phyloP scores from a whole-genome alignment of 805 yeast genomes.

The Wickerhamiella galacta region DNA sequence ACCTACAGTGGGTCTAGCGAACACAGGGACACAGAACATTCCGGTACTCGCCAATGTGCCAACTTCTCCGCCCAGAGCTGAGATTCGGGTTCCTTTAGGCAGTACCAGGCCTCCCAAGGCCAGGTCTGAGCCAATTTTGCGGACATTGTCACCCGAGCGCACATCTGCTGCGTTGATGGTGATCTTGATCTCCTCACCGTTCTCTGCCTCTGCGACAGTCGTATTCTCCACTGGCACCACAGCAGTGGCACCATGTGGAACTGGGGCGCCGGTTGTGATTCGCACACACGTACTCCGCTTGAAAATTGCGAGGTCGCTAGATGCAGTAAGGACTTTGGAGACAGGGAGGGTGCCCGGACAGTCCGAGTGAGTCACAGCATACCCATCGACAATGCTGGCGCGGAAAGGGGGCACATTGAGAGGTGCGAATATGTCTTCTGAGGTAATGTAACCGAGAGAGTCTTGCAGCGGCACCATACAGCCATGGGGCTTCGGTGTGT shows the following conservation, averaged over 20 bases:
- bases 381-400: conserved; percentile 43
- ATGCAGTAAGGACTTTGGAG: conserved; percentile 10
- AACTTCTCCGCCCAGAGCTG: conserved; percentile 33
- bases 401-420: conserved; percentile 31
- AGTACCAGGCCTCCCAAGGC: conserved; percentile 25
- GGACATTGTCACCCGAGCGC: conserved; percentile 28
- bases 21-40: conserved; percentile 24
- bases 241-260: conserved; percentile 37
- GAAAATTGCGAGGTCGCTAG: conserved; percentile 20
- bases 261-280: conserved; percentile 41
- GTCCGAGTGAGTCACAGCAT: conserved; percentile 31
- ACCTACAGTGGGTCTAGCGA: conserved; percentile 29
- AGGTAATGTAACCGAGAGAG: conserved; percentile 26
- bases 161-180: conserved; percentile 27
- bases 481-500: conserved; percentile 21
- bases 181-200: conserved; percentile 30
- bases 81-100: conserved; percentile 23
- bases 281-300: conserved; percentile 27
- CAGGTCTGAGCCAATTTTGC: conserved; percentile 34
- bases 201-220: conserved; percentile 20
- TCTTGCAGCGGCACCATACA: conserved; percentile 18
- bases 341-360: conserved; percentile 30
- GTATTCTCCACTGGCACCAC: conserved; percentile 42
- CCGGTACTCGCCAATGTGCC: conserved; percentile 36
- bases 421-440: conserved; percentile 28